Conservation (phyloP, 257 asterid species). For the Solanum bulbocastanum region DNA sequence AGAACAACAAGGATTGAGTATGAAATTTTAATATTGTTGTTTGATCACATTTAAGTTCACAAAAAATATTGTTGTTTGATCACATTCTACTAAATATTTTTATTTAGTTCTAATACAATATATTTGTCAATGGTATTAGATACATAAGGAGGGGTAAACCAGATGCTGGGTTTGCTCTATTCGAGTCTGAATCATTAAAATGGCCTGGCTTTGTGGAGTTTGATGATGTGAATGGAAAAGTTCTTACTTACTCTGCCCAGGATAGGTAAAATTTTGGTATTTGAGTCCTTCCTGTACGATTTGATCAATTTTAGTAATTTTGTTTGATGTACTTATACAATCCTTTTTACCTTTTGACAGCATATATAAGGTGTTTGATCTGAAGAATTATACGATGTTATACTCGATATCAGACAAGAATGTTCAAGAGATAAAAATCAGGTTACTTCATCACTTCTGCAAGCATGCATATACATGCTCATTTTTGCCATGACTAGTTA, state of each 20-base stretch:
- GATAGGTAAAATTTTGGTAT: constrained; percentile 42
- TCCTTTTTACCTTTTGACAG: constrained; percentile 30
- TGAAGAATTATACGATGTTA: constrained; percentile 69
- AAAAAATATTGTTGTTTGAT: background rate
- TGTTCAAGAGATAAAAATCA: constrained; percentile 64
- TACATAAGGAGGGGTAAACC: constrained; percentile 91
- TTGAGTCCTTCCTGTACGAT: background rate
- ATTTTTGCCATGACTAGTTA: background rate
- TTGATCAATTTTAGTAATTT: constrained; percentile 1
- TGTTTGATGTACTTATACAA: background rate
- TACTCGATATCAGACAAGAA: constrained; percentile 86
- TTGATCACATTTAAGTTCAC: background rate
- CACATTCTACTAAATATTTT: background rate
- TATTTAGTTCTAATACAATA: background rate
- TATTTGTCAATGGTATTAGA: constrained; percentile 23
- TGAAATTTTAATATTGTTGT: constrained; percentile 12
- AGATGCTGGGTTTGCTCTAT: constrained; percentile 92
- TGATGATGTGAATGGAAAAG: constrained; percentile 97
- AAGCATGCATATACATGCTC: background rate
- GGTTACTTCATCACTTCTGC: constrained; percentile 10
- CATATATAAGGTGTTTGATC: constrained; percentile 63
- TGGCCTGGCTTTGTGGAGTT: constrained; percentile 99
- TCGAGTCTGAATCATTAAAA: constrained; percentile 93
- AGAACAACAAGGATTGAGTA: constrained; percentile 97
- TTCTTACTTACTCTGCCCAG: constrained; percentile 94